Percentiles rank a stretch among this genome's conserved stretches.
Conservation (phyloP, 169 alveolate genomes). For the Sarcocystis neurona region DNA sequence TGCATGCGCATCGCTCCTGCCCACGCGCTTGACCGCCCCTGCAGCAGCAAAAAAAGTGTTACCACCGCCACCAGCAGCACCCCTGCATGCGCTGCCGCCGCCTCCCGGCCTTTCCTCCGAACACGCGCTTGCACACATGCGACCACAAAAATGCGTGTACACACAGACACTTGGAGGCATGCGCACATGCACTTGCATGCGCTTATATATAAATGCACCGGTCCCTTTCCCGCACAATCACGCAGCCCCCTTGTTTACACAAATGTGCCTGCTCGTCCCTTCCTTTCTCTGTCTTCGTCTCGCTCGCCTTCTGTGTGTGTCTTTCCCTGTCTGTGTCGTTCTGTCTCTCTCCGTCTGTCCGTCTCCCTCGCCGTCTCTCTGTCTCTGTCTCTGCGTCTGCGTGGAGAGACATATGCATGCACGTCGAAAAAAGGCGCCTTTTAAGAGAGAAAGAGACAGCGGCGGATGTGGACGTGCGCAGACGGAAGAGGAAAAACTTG, state of each 20-base stretch:
- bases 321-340: too few species aligned
- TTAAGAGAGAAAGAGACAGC: neutral
- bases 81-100: neutral
- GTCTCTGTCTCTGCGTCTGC: neutral
- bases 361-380: too few species aligned
- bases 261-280: too few species aligned
- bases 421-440: neutral
- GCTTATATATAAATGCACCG: too few species aligned
- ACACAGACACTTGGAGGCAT: conserved; percentile 4
- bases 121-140: neutral
- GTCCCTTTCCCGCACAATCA: too few species aligned
- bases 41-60: neutral
- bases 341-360: too few species aligned
- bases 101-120: neutral
- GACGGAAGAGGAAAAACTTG: conserved; percentile 5
- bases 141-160: neutral
- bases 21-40: conserved; percentile 97
- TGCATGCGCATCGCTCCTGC: conserved; percentile 98
- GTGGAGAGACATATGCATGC: conserved; percentile 79
- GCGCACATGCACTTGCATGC: too few species aligned
- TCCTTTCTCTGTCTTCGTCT: too few species aligned
- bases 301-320: too few species aligned
- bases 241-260: too few species aligned
- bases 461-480: neutral
- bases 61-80: neutral